Evolutionary conservation across 805 yeast species (phyloP).

Genomic region (Ogataea trehalophila): DNA sequence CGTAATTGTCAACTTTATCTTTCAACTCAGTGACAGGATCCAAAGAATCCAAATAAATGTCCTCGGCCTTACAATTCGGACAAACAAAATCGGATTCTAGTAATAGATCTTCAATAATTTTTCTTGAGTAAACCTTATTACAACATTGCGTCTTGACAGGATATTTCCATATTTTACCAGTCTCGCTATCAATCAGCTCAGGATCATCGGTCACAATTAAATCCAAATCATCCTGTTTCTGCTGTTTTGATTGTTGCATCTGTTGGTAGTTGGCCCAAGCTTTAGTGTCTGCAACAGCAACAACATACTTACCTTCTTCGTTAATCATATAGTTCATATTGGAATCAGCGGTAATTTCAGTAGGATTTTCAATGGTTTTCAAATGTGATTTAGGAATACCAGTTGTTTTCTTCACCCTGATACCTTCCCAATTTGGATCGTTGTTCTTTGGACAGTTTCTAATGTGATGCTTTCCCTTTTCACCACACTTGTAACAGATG

Average conservation of each 20-base stretch:
- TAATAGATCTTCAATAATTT: slow-evolving; percentile 58
- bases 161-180: slow-evolving; percentile 54
- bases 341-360: slow-evolving; percentile 46
- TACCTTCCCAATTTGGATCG: slow-evolving; percentile 93
- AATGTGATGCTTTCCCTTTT: slow-evolving; percentile 89
- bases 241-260: slow-evolving; percentile 41
- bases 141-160: slow-evolving; percentile 83
- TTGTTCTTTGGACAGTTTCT: slow-evolving; percentile 91
- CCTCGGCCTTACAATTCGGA: slow-evolving; percentile 77
- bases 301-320: slow-evolving; percentile 92
- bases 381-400: slow-evolving; percentile 96
- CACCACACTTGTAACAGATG: slow-evolving; percentile 94
- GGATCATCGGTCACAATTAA: slow-evolving; percentile 46
- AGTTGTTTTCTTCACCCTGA: slow-evolving; percentile 83
- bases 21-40: slow-evolving; percentile 57
- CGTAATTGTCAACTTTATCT: slow-evolving; percentile 46
- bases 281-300: slow-evolving; percentile 89
- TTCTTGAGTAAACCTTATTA: slow-evolving; percentile 49
- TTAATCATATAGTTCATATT: slow-evolving; percentile 71
- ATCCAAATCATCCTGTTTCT: slow-evolving; percentile 17
- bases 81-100: slow-evolving; percentile 85
- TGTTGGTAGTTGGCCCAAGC: slow-evolving; percentile 88
- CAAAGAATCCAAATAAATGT: slow-evolving; percentile 70
- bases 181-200: slow-evolving; percentile 61
- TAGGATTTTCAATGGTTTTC: slow-evolving; percentile 78